Evolutionary conservation across 2,329 filamentous ascomycete genomes (phyloP).

Genomic region (Coniochaeta sp.): DNA sequence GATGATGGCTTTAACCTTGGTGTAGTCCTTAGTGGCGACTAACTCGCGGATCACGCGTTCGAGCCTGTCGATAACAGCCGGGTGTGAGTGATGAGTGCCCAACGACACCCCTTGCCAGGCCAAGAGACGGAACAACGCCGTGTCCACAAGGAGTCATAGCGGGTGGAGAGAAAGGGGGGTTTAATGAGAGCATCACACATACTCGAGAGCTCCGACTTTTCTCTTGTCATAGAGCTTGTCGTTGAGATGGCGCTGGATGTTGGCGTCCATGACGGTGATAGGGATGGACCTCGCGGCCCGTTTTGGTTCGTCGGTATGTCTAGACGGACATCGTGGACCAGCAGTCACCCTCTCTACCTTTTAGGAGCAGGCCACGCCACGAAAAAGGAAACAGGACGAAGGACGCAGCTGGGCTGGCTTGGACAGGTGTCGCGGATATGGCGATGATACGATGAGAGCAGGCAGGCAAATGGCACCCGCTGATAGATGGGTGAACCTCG

Average conservation of each 20-base stretch:
- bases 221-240: conserved; percentile 99
- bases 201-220: conserved; percentile 95
- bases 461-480: not conserved
- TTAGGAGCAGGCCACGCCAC: not conserved
- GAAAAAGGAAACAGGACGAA: not conserved
- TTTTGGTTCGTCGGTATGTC: not conserved
- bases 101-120: not conserved
- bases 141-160: not conserved
- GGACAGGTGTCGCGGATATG: not conserved
- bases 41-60: conserved; percentile 87
- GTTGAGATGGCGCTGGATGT: conserved; percentile 84
- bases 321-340: not conserved
- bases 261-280: conserved; percentile 64
- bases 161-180: conserved; percentile 3
- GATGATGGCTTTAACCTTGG: conserved; percentile 77
- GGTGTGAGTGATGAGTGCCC: conserved; percentile 5
- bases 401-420: not conserved
- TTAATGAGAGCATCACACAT: conserved; percentile 37
- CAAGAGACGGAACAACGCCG: conserved; percentile 1
- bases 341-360: not conserved
- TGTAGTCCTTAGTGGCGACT: conserved; percentile 67
- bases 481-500: not conserved
- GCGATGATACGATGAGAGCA: not conserved
- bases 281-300: not conserved
- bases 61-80: conserved; percentile 47